Conservation (phyloP, 371 early-diverging fungal species). For the Massospora cicadina region DNA sequence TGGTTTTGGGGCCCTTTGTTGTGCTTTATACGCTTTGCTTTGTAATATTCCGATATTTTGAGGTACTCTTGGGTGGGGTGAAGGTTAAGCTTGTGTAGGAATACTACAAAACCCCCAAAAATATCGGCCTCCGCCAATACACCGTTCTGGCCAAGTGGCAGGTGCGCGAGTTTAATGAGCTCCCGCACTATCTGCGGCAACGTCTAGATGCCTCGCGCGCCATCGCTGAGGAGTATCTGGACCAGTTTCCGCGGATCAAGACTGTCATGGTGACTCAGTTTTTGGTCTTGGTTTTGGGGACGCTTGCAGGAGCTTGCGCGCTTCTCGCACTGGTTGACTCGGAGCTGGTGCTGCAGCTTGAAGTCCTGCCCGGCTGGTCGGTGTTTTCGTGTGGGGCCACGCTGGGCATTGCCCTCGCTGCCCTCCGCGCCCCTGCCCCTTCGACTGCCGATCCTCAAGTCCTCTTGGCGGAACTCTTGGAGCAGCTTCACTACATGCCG, state of each 20-base stretch:
- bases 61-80: too few species aligned
- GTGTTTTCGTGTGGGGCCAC: constrained; percentile 82
- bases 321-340: constrained; percentile 70
- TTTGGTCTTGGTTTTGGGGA: constrained; percentile 73
- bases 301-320: constrained; percentile 70
- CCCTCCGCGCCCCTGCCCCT: constrained; percentile 61
- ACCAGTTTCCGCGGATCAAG: constrained; percentile 76
- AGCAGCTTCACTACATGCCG: constrained; percentile 83
- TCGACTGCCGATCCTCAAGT: constrained; percentile 64
- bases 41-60: constrained; percentile 87
- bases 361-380: constrained; percentile 68
- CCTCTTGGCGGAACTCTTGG: constrained; percentile 51
- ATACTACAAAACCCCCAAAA: constrained; percentile 72
- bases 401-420: constrained; percentile 69
- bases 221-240: constrained; percentile 59
- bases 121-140: constrained; percentile 61
- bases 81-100: constrained; percentile 32
- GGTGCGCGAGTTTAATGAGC: constrained; percentile 92
- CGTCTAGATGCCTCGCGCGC: constrained; percentile 55
- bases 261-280: constrained; percentile 64
- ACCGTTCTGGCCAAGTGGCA: constrained; percentile 79
- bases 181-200: constrained; percentile 69
- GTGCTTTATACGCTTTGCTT: constrained; percentile 59
- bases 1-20: constrained; percentile 75
- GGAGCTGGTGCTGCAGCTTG: constrained; percentile 69